Conservation (phyloP, 495 filamentous ascomycete species). For the Neurospora sp. region DNA sequence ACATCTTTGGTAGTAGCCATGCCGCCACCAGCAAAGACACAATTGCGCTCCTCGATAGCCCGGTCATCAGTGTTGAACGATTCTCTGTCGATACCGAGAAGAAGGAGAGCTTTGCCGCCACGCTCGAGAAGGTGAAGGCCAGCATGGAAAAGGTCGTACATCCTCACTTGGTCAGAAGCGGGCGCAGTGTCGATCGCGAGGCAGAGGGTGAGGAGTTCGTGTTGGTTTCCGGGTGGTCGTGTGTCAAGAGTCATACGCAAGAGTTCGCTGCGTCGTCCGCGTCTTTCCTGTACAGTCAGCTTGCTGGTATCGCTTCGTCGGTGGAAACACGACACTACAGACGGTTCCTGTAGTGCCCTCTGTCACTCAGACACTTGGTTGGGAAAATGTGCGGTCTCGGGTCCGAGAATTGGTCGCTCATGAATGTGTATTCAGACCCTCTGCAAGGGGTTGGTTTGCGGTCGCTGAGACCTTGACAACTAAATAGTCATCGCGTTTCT, state of each 20-base stretch:
- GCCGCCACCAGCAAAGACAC: slow-evolving; percentile 6
- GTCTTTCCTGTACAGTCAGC: slow-evolving; percentile 28
- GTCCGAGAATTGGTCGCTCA: not conserved
- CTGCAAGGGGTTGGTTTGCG: not conserved
- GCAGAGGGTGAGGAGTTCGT: slow-evolving; percentile 44
- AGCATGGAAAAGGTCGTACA: slow-evolving; percentile 31
- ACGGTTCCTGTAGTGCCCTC: slow-evolving; percentile 16
- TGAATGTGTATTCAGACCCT: not conserved
- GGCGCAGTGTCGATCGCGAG: slow-evolving; percentile 33
- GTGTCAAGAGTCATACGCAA: slow-evolving; percentile 31
- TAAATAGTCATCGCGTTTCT: not conserved
- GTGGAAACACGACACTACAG: slow-evolving; percentile 38
- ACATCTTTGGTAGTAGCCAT: slow-evolving; percentile 16
- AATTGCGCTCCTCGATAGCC: slow-evolving; percentile 27
- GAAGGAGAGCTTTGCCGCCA: slow-evolving; percentile 32
- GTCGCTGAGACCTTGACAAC: not conserved
- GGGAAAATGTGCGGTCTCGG: not conserved
- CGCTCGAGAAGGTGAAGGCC: slow-evolving; percentile 27
- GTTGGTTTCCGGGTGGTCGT: slow-evolving; percentile 41
- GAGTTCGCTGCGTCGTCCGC: slow-evolving; percentile 29
- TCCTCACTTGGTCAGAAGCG: slow-evolving; percentile 27
- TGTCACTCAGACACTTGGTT: not conserved
- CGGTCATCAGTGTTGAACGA: slow-evolving; percentile 33
- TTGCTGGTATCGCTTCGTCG: slow-evolving; percentile 20
- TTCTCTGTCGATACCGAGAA: slow-evolving; percentile 32